Base-by-base conservation (phyloP, 495 filamentous ascomycete genomes). In the Aspergillus ostianus region DNA sequence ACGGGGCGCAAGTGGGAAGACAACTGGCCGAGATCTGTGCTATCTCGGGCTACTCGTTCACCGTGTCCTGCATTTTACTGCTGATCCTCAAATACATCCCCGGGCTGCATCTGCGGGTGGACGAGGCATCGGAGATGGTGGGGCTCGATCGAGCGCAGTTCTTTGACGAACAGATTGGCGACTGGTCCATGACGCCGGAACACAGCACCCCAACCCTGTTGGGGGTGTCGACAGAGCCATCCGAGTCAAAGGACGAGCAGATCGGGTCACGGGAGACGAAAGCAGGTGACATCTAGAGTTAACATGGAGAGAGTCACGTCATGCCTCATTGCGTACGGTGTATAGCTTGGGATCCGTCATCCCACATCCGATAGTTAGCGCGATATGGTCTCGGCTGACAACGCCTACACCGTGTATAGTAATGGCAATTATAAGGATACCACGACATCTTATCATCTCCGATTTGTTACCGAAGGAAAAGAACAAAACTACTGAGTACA, bases 1-100 rank as follows among this genome's bases (percentile, higher is more conserved):
- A 83, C 56, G 81, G 81, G 10, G 71, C 83, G 45, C 84, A 87
- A 65, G 78, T 87, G 23, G 84, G 77, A 13, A 76, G 80, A 62
- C 84, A 87, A 71, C 69, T 87, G 47, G 84, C 81, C 10, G 85
- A 86, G 58, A 81, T 85, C 60, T 76, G 73, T 47, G 80, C 84
- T 32, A 84, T 85, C 62, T 79, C 78, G 8, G 63, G 66, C 4
- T 87, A 87, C 65, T 79, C 78, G 7, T 87, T 86, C 67, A 62
- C 69, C 29, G 77, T 85, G 36, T 80, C 82, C 13, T 81, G 73
- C 63, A 71, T 80, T 27, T 61, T 87, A 56, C 73, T 87, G 17
- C 77, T 79, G 55, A 74, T 81, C 48, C 64, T 87, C 59, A 84
- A 84, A 64, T 84, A 73, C 51, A 84, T 85, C 47, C 85, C 85